Evolutionary conservation across 176 grass and related monocot genomes (phyloP).

Genomic region (Thinopyrum elongatum): DNA sequence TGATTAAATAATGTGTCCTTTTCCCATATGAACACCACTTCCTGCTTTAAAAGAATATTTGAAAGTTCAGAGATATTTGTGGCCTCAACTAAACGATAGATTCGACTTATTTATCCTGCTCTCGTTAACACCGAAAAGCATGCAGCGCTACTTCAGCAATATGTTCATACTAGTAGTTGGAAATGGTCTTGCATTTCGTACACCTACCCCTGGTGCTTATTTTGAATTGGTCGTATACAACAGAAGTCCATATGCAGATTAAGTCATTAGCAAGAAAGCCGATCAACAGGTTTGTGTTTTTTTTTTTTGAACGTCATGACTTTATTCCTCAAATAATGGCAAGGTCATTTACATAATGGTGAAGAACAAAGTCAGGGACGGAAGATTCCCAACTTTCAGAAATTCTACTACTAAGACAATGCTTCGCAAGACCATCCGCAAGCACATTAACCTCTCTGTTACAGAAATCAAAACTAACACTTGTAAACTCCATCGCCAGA

Average conservation of each 20-base stretch:
- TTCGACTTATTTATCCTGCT: background rate
- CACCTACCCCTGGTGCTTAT: background rate
- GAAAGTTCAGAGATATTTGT: background rate
- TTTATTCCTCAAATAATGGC: too few relatives aligned
- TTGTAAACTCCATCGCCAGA: too few relatives aligned
- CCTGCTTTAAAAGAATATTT: background rate
- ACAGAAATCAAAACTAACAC: too few relatives aligned
- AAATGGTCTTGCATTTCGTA: conserved; percentile 1
- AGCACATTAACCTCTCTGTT: too few relatives aligned
- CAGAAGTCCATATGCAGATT: background rate
- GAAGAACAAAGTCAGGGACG: too few relatives aligned
- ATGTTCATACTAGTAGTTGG: background rate
- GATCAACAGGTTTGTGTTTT: background rate
- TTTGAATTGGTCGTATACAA: conserved; percentile 12
- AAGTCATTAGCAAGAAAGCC: background rate
- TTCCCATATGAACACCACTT: too few relatives aligned
- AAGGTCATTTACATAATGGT: too few relatives aligned
- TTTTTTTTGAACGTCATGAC: too few relatives aligned
- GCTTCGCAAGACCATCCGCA: too few relatives aligned
- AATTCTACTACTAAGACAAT: too few relatives aligned
- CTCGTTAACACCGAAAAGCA: background rate
- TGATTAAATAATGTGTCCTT: too few relatives aligned
- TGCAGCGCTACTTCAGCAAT: background rate
- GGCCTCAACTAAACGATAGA: background rate
- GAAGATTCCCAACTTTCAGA: too few relatives aligned